These are phyloP conservation scores for Calonectria pseudoturangicola DNA, from an alignment of 2,329 filamentous ascomycete species.

Conservation along the genomic window DNA sequence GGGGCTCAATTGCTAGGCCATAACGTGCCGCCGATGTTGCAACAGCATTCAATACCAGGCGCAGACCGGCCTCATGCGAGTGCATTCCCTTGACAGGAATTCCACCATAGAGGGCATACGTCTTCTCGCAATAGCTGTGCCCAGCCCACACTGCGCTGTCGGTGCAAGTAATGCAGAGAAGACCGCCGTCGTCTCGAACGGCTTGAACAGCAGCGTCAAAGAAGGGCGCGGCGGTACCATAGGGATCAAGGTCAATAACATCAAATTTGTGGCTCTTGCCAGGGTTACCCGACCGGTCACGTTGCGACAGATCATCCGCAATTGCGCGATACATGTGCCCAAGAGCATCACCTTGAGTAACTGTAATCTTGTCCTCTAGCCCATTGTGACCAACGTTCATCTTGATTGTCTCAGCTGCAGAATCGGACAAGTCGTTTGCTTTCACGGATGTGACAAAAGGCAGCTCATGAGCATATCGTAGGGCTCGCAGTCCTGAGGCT, in stretches of 20 bases:
- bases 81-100: constrained; percentile 88
- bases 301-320: constrained; percentile 69
- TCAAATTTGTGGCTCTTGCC: constrained; percentile 79
- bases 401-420: constrained; percentile 87
- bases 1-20: constrained; percentile 90
- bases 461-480: constrained; percentile 94
- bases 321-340: constrained; percentile 91
- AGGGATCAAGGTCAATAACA: constrained; percentile 97
- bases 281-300: constrained; percentile 62
- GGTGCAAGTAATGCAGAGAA: constrained; percentile 96
- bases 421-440: constrained; percentile 90
- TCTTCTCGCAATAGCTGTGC: constrained; percentile 94
- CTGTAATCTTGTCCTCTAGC: constrained; percentile 80
- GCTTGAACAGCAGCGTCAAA: constrained; percentile 93
- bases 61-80: constrained; percentile 92
- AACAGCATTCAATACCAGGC: constrained; percentile 89
- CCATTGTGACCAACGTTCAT: constrained; percentile 90
- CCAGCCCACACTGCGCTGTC: constrained; percentile 97
- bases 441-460: constrained; percentile 88
- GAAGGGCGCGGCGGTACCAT: constrained; percentile 94
- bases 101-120: constrained; percentile 94
- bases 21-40: constrained; percentile 88
- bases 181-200: constrained; percentile 87
- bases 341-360: constrained; percentile 88
- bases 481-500: constrained; percentile 91